Percentiles rank a stretch among this genome's conserved stretches.
These are phyloP conservation scores for Cephalotrichum gorgonifer DNA, from an alignment of 2,329 filamentous ascomycete genomes.

Conservation along the genomic window DNA sequence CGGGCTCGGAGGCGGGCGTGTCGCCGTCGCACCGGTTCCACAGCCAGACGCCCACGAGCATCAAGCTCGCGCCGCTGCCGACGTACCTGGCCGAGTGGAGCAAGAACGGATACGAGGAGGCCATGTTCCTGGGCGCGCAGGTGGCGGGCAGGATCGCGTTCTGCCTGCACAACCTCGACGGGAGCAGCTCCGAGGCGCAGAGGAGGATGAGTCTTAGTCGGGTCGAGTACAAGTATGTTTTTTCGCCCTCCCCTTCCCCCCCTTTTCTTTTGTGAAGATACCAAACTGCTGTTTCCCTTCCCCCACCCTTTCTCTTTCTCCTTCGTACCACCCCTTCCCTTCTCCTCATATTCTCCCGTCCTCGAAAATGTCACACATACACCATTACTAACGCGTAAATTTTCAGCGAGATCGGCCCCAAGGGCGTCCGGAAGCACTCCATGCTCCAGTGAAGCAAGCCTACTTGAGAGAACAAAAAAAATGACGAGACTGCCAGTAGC, in stretches of 20 bases:
- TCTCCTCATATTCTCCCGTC: neutral
- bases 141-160: conserved; percentile 60
- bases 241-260: neutral
- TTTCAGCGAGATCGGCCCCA: conserved; percentile 42
- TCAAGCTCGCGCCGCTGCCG: conserved; percentile 68
- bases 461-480: too few species aligned
- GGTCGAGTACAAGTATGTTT: conserved; percentile 50
- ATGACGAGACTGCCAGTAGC: neutral
- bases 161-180: conserved; percentile 48
- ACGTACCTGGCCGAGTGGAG: conserved; percentile 90
- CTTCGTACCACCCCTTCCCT: neutral
- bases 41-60: conserved; percentile 68
- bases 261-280: too few species aligned
- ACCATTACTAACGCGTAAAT: neutral
- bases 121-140: conserved; percentile 77
- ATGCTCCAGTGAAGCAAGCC: conserved; percentile 36
- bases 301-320: neutral
- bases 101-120: conserved; percentile 68
- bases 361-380: neutral
- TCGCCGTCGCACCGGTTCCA: conserved; percentile 41
- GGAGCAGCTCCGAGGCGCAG: conserved; percentile 38
- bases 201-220: conserved; percentile 45
- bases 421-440: conserved; percentile 41
- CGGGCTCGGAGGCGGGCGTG: conserved; percentile 11
- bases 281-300: neutral